A percentile compares a stretch with the other conserved stretches of the same genome.
Conservation (phyloP, 306 rosid species). For the Quercus wislizeni region DNA sequence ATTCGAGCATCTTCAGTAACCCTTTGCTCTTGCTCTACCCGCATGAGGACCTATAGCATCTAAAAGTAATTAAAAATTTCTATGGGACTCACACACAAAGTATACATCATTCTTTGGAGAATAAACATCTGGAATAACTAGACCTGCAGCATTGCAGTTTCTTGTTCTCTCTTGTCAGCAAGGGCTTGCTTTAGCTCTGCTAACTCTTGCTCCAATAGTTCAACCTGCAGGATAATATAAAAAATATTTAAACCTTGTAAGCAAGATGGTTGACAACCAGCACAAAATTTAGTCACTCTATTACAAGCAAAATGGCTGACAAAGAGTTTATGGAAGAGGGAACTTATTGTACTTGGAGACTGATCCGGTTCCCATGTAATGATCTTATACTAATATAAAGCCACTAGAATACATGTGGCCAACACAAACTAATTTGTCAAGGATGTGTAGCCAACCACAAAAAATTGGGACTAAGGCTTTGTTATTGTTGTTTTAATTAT, state of each 20-base stretch:
- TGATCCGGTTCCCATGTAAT: neutral
- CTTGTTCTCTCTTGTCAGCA: slow-evolving; percentile 82
- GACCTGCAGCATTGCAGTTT: slow-evolving; percentile 88
- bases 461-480: too few relatives aligned
- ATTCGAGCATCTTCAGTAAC: slow-evolving; percentile 84
- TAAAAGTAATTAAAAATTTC: slow-evolving; percentile 24
- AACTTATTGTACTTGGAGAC: slow-evolving; percentile 19
- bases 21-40: slow-evolving; percentile 82
- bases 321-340: slow-evolving; percentile 7
- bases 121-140: slow-evolving; percentile 33
- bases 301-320: neutral
- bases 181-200: slow-evolving; percentile 55
- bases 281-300: too few relatives aligned
- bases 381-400: too few relatives aligned
- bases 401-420: too few relatives aligned
- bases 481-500: neutral
- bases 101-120: slow-evolving; percentile 23
- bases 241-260: slow-evolving; percentile 19
- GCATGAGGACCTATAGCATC: slow-evolving; percentile 56
- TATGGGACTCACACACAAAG: neutral
- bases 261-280: neutral
- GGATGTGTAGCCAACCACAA: too few relatives aligned
- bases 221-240: slow-evolving; percentile 56
- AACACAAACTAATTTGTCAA: too few relatives aligned
- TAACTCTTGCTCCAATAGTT: slow-evolving; percentile 82